These are phyloP conservation scores for Termitomyces sp. DNA, from an alignment of 768 basidiomycete species.

Conservation along the genomic window DNA sequence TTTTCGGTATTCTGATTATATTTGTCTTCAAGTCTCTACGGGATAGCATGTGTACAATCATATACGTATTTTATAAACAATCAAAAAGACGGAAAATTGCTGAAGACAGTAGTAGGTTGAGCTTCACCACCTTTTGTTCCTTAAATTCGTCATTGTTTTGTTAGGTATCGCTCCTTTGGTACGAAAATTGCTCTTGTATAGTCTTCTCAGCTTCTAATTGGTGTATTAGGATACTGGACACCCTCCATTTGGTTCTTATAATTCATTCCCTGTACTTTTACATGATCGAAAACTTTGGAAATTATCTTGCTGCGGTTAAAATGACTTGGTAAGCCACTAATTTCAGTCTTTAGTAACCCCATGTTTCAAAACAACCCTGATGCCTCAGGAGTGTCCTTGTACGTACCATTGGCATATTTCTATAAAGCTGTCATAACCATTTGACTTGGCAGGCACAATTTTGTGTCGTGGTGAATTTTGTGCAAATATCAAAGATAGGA, in stretches of 20 bases:
- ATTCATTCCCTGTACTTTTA: slow-evolving; percentile 1
- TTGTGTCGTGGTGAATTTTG: neutral
- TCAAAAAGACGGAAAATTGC: neutral
- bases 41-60: slow-evolving; percentile 2
- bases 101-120: neutral
- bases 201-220: too few relatives aligned
- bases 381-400: neutral
- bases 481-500: neutral
- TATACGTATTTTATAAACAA: neutral
- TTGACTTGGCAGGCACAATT: neutral
- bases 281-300: neutral
- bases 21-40: neutral
- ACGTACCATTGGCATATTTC: neutral
- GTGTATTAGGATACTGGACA: slow-evolving; percentile 1
- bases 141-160: neutral
- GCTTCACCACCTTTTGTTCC: neutral
- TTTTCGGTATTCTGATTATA: neutral
- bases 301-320: neutral
- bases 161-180: slow-evolving; percentile 3
- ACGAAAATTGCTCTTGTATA: neutral
- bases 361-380: neutral
- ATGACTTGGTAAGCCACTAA: neutral
- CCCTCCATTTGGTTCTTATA: neutral
- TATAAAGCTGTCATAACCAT: neutral
- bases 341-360: neutral